These are phyloP conservation scores for Solanum gandarillasii DNA, from an alignment of 257 asterid genomes.

Conservation along the genomic window DNA sequence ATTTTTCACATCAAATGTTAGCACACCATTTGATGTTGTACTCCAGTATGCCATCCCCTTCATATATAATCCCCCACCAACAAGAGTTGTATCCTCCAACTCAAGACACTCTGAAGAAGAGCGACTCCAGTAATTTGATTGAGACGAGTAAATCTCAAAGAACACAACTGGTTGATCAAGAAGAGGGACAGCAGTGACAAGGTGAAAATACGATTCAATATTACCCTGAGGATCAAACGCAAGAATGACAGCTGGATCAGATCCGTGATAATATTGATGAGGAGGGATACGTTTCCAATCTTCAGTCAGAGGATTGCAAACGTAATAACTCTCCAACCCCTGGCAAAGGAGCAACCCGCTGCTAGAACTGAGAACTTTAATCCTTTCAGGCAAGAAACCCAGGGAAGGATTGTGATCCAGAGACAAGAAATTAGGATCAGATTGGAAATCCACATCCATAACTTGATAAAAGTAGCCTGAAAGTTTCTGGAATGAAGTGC, in stretches of 20 bases:
- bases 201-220: conserved; percentile 10
- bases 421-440: background rate
- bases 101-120: conserved; percentile 1
- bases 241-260: conserved; percentile 16
- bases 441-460: background rate
- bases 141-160: conserved; percentile 33
- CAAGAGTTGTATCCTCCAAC: background rate
- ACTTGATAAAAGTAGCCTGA: conserved; percentile 31
- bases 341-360: conserved; percentile 30
- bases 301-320: conserved; percentile 36
- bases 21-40: conserved; percentile 10
- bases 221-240: conserved; percentile 32
- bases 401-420: background rate
- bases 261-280: conserved; percentile 12
- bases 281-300: conserved; percentile 16
- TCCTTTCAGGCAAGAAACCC: conserved; percentile 10
- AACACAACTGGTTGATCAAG: background rate
- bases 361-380: conserved; percentile 15
- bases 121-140: conserved; percentile 10
- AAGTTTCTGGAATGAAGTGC: conserved; percentile 20
- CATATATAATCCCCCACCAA: conserved; percentile 16
- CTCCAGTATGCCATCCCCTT: conserved; percentile 32
- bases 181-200: conserved; percentile 16
- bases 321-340: conserved; percentile 4
- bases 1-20: conserved; percentile 18